Evolutionary conservation across 2,329 filamentous ascomycete genomes (phyloP).

Genomic region (Ascosphaera aggregata): DNA sequence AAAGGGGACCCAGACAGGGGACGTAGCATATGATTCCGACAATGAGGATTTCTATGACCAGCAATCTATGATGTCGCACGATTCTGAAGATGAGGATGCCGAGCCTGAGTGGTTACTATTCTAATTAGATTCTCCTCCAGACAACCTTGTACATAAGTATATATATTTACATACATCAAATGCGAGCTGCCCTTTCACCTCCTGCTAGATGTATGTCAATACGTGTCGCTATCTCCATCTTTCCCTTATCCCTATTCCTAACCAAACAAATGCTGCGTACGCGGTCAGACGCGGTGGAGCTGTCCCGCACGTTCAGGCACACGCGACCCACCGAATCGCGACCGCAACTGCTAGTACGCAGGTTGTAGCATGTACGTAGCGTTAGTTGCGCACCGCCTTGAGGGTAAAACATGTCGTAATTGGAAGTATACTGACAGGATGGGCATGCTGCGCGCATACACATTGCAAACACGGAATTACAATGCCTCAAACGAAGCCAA

Average conservation of each 20-base stretch:
- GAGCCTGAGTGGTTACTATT: slow-evolving; percentile 38
- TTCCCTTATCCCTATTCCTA: not conserved
- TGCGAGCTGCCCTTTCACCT: not conserved
- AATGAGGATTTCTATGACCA: slow-evolving; percentile 18
- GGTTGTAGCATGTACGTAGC: too few species aligned
- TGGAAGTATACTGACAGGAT: too few species aligned
- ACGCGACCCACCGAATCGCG: too few species aligned
- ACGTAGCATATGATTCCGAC: not conserved
- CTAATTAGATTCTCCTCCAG: too few species aligned
- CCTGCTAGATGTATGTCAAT: not conserved
- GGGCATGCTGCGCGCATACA: too few species aligned
- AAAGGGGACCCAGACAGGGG: too few species aligned
- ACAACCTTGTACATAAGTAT: not conserved
- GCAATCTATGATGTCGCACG: slow-evolving; percentile 33
- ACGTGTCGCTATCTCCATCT: not conserved
- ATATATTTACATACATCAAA: not conserved
- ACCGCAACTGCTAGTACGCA: too few species aligned
- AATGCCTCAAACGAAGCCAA: too few species aligned
- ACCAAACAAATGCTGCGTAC: not conserved
- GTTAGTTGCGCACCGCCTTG: too few species aligned
- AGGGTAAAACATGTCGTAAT: too few species aligned
- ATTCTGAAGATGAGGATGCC: slow-evolving; percentile 41
- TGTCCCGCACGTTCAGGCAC: not conserved
- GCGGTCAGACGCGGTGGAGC: not conserved
- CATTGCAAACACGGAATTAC: too few species aligned